Base-by-base conservation (phyloP, 2,329 filamentous ascomycete species). In the Aspergillus alliaceus region DNA sequence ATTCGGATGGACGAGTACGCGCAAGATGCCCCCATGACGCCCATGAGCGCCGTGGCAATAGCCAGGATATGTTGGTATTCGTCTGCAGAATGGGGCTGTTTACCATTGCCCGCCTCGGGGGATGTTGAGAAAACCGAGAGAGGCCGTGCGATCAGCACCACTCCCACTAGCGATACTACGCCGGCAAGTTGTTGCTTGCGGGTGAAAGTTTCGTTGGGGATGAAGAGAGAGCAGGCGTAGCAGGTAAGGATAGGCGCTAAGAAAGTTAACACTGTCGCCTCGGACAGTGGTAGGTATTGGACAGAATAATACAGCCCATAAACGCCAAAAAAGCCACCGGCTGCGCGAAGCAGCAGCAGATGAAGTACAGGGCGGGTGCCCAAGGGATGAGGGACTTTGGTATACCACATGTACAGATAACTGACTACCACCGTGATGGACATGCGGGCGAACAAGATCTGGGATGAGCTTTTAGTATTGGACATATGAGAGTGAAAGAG, bases 251-350 rank as follows among this genome's bases (percentile, higher is more conserved):
- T 88, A 0, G 93, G 93, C 0, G 89, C 85, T 6, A 96, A 81
- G 70, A 96, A 97, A 8, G 91, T 95, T 53, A 97, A 88, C 32
- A 96, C 92, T 0, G 90, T 95, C 2, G 92, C 91, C 71, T 96
- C 92, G 15, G 91, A 89, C 2, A 96, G 82, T 0, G 91, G 90
- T 3, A 96, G 83, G 66, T 96, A 96, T 69, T 90, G 83, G 56
- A 90, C 76, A 7, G 85, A 88, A 66, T 87, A 87, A 65, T 87
- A 96, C 76, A 95, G 84, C 34, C 89, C 89, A 70, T 88, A 93
- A 4, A 96, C 88, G 11, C 90, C 91, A 70, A 91, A 89, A 73
- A 88, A 88, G 12, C 91, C 92, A 29, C 82, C 82, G 2, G 90
- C 71, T 0, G 90, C 90, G 66, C 92, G 81, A 9, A 84, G 73